These are phyloP conservation scores for Coemansia sp. DNA, from an alignment of 192 early-diverging fungal genomes.

Conservation along the genomic window DNA sequence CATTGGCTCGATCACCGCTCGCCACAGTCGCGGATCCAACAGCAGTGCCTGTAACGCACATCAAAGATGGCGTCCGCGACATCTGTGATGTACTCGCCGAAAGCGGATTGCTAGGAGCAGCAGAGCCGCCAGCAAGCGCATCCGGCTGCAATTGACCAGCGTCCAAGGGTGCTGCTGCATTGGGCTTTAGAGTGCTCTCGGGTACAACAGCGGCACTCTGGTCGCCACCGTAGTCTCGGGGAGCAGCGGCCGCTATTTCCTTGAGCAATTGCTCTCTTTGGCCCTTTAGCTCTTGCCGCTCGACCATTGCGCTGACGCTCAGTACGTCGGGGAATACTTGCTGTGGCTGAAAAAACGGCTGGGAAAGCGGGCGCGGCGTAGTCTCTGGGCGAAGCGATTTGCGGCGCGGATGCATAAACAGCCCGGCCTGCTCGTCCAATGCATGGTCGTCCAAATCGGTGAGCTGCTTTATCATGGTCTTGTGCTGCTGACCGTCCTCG, in stretches of 20 bases:
- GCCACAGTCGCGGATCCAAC: not conserved
- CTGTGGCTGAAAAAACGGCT: slow-evolving; percentile 55
- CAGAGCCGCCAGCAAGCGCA: not conserved
- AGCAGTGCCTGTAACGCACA: not conserved
- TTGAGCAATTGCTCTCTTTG: slow-evolving; percentile 16
- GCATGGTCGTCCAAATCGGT: slow-evolving; percentile 57
- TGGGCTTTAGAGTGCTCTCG: not conserved
- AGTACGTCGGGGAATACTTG: slow-evolving; percentile 56
- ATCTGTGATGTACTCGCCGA: not conserved
- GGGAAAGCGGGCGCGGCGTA: slow-evolving; percentile 46
- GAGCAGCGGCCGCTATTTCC: not conserved
- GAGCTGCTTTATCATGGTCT: slow-evolving; percentile 58
- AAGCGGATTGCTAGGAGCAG: not conserved
- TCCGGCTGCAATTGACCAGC: not conserved
- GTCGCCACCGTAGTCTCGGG: not conserved
- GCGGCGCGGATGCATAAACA: slow-evolving; percentile 53
- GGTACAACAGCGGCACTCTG: not conserved
- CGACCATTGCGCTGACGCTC: slow-evolving; percentile 54
- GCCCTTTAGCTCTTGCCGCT: slow-evolving; percentile 45
- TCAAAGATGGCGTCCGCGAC: not conserved
- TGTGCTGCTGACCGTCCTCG: slow-evolving; percentile 46
- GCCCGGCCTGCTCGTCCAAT: slow-evolving; percentile 55
- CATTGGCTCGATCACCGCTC: not conserved
- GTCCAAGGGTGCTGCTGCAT: not conserved
- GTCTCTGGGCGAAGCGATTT: slow-evolving; percentile 44